Conservation (phyloP, 495 filamentous ascomycete species). For the Neurospora pannonica region DNA sequence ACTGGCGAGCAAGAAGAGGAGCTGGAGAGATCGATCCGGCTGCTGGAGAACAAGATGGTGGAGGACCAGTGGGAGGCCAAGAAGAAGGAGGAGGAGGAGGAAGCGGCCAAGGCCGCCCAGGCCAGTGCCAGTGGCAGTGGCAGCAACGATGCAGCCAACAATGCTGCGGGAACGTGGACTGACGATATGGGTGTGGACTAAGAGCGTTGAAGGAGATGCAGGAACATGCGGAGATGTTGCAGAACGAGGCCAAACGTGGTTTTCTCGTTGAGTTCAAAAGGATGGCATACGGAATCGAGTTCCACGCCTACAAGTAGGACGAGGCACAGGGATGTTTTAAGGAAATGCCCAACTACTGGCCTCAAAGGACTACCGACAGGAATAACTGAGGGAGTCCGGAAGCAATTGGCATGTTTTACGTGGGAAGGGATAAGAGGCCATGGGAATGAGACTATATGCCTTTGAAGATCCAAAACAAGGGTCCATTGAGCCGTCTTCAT, state of each 20-base stretch:
- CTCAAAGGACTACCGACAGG: slow-evolving; percentile 45
- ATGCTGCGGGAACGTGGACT: neutral
- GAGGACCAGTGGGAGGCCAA: neutral
- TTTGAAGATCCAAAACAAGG: neutral
- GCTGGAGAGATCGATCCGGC: neutral
- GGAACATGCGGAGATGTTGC: neutral
- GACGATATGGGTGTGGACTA: neutral
- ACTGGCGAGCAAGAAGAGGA: neutral
- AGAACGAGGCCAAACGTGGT: neutral
- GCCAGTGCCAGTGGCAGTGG: neutral
- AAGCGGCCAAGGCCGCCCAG: neutral
- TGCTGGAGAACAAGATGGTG: neutral
- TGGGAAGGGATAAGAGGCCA: neutral
- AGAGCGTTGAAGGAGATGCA: neutral
- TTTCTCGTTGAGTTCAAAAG: neutral
- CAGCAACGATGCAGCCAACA: neutral
- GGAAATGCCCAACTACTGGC: slow-evolving; percentile 64
- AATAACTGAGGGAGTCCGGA: slow-evolving; percentile 12
- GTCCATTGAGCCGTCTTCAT: neutral
- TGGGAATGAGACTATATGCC: neutral
- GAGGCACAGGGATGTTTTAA: slow-evolving; percentile 68
- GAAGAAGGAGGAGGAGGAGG: neutral
- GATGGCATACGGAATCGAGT: slow-evolving; percentile 73
- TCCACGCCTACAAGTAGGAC: slow-evolving; percentile 88
- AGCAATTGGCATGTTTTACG: neutral